phyloP scores from a whole-genome alignment of 192 early-diverging fungal genomes.

The Geranomyces variabilis region DNA sequence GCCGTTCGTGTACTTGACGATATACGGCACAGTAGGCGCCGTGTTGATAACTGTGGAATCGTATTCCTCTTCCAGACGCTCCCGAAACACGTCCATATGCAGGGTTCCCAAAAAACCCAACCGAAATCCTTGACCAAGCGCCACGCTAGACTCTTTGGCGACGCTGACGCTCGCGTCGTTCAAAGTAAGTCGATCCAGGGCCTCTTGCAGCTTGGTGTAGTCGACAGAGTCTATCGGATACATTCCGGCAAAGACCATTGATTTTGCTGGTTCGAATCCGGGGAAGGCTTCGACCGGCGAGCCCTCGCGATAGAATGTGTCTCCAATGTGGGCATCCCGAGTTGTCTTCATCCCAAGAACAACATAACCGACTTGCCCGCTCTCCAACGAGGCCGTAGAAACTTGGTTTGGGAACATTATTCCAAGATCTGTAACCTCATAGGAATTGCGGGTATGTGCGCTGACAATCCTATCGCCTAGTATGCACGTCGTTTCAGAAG shows the following conservation, averaged over 20 bases:
- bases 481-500: background rate
- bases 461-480: slow-evolving; percentile 78
- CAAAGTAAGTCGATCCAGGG: slow-evolving; percentile 89
- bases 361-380: slow-evolving; percentile 83
- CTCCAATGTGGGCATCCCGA: slow-evolving; percentile 91
- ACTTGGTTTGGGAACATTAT: slow-evolving; percentile 93
- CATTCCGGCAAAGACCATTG: slow-evolving; percentile 94
- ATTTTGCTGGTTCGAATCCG: slow-evolving; percentile 93
- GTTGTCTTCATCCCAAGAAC: slow-evolving; percentile 91
- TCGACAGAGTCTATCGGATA: slow-evolving; percentile 91
- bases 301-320: slow-evolving; percentile 79
- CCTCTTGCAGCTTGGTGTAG: slow-evolving; percentile 85
- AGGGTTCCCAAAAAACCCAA: slow-evolving; percentile 94
- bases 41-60: slow-evolving; percentile 90
- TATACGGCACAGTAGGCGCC: slow-evolving; percentile 89
- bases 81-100: slow-evolving; percentile 98
- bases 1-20: slow-evolving; percentile 53
- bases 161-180: slow-evolving; percentile 93
- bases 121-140: slow-evolving; percentile 94
- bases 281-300: slow-evolving; percentile 70
- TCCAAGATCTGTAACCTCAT: slow-evolving; percentile 89
- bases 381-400: slow-evolving; percentile 46
- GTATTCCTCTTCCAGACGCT: slow-evolving; percentile 90
- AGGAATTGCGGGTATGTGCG: slow-evolving; percentile 72
- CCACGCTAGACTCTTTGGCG: slow-evolving; percentile 66